Evolutionary conservation across 2,329 filamentous ascomycete genomes (phyloP), one percentile per base, ranked within the genome.

Genomic region (Phyllosticta citrichinensis): DNA sequence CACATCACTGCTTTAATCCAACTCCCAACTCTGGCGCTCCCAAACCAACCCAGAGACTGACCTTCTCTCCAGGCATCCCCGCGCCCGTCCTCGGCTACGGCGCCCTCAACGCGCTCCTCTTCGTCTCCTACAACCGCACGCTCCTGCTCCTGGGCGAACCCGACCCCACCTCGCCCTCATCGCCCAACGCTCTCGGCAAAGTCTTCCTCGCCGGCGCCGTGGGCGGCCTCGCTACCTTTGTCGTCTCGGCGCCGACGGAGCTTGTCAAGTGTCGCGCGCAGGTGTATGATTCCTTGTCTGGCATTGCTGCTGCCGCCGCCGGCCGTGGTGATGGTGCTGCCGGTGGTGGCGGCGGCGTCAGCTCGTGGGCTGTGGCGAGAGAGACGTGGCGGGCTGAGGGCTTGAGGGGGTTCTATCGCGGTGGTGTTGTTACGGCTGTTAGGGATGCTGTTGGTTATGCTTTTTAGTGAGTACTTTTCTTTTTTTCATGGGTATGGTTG

Each of bases 381-480:
- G 78, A 84, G 22, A 83, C 90, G 25, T 77, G 85, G 68, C 78
- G 73, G 40, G 75, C 71, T 1, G 84, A 87, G 3, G 79, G 87
- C 0, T 61, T 90, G 3, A 79, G 80, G 50, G 92, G 91, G 0
- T 74, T 97, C 22, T 97, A 96, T 70, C 82, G 86, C 64, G 93
- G 91, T 20, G 93, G 93, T 20, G 79, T 77, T 0, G 84, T 97
- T 17, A 97, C 93, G 0, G 89, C 87, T 58, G 71, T 93, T 51
- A 81, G 93, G 56, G 93, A 97, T 74, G 87, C 87, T 62, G 83
- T 97, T 60, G 93, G 93, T n/a, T 97, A 97, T 75, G 93, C 92
- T 0, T 97, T 97, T 73, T 97, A 97, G 82, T 85, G 78, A 68
- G 80, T 67, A 19, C 47, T 22, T 5, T 51, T n/a, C 17, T 22